Base-by-base conservation (phyloP, 176 grass and related monocot species). In the Oryza australiensis region DNA sequence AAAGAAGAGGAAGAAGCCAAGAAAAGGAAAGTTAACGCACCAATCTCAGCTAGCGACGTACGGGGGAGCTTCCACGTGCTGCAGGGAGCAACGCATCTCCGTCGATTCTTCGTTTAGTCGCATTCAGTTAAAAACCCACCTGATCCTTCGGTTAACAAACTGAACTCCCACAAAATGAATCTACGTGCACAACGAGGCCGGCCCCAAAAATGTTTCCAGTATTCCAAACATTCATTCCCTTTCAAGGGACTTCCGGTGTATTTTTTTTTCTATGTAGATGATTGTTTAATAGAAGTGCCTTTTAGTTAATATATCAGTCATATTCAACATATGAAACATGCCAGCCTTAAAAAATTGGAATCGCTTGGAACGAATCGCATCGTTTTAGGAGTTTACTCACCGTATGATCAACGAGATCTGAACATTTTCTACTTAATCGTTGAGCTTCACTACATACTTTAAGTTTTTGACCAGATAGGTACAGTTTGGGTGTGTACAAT, bases 21-120 rank as follows among this genome's bases (percentile, higher is more conserved):
- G 32, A 15, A 23, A 42, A 64, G 3, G 23, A 38, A 0, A 74
- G 8, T 24, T 23, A 60, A 41, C 49, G 22, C 30, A 34, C 45
- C 60, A 20, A 41, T 55, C 63, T 7, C 14, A 40, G 24, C 60
- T 64, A 23, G 37, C 27, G 14, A 42, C 13, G 16, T 55, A 7
- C 49, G 20, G 7, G 7, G 28, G 3, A 34, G 7, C 68, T 33
- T 63, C 16, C 82, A 75, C 76, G 40, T 64, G 80, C 46, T 33
- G 23, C 49, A 8, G n/a, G 37, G 46, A 18, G 74, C 73, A 8
- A 41, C 46, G 62, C 63, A 63, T 77, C 66, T 77, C 66, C 24
- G 45, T 33, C 82, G 87, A 75, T 88, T 28, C 76, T 88, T 88
- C 76, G 12, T 40, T 53, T 64, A 45, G 67, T 70, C 70, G 49